Base-by-base conservation (phyloP, 1,284 basidiomycete species). In the Cryptococcus sp. region DNA sequence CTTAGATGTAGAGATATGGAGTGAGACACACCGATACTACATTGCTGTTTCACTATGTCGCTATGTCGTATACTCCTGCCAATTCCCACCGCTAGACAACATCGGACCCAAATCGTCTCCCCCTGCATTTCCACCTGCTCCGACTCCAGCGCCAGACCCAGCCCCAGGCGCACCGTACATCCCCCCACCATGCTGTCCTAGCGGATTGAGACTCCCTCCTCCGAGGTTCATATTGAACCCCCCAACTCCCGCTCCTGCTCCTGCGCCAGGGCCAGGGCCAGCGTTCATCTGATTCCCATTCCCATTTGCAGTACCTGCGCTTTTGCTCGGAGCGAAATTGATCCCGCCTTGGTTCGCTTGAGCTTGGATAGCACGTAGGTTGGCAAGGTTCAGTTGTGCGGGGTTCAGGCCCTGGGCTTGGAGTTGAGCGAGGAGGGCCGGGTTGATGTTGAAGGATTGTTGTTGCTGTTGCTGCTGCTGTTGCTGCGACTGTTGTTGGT, bases 351-450 rank as follows among this genome's bases (percentile, higher is more conserved):
- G 35, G 27, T 27, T 47, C 17, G 45, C n/a, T 31, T 50, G 54
- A 6, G 27, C 13, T n/a, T 47, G 49, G 17, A 35, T 35, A 31
- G 27, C 27, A 8, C 22, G 42, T 13, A 45, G 15, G 42, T 22
- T 45, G 42, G 8, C n/a, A 8, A 45, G 22, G 47, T 48, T 27
- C 47, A n/a, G 17, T 22, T 90, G 41, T 90, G 68, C 82, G 35
- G 87, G 89, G 13, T 89, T 88, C 40, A 81, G 90, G 23, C 85
- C 88, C 39, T 31, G n/a, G 5, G 52, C 23, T 50, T 22, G 13
- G 13, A 83, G 81, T 5, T 85, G 86, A 1, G 84, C 87, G 3
- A 31, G 47, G 11, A 87, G 90, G 57, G 71, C 86, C 40, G 80
- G 89, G 39, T 89, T 22, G n/a, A 45, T n/a, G 6, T n/a, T 22